Percentiles rank a stretch among this genome's conserved stretches.
Evolutionary conservation across 208 protist genomes (phyloP).

Genomic region (Acanthamoeba healyi): DNA sequence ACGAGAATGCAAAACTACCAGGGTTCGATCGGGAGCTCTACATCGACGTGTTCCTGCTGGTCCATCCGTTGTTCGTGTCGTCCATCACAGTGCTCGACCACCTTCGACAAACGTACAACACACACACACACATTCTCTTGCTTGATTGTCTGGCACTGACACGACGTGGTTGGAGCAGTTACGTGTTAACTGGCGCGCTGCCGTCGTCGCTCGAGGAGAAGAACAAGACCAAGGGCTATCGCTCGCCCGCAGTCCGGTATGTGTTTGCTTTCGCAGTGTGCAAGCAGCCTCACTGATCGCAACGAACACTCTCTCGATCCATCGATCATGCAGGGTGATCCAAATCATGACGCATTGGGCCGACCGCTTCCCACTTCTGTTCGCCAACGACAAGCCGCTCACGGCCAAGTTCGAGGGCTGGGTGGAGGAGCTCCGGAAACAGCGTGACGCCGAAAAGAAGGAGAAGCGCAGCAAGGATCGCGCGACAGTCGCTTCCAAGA

Average conservation of each 20-base stretch:
- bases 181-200: not conserved
- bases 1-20: no score
- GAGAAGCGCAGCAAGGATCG: slow-evolving; percentile 60
- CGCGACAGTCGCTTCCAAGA: slow-evolving; percentile 54
- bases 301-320: no score
- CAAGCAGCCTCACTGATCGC: not conserved
- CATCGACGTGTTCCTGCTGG: slow-evolving; percentile 56
- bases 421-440: slow-evolving; percentile 9
- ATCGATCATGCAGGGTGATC: not conserved
- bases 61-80: slow-evolving; percentile 45
- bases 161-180: not conserved
- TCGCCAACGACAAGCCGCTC: slow-evolving; percentile 28
- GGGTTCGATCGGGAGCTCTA: slow-evolving; percentile 54
- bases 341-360: slow-evolving; percentile 29
- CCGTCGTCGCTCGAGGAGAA: not conserved
- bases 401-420: not conserved
- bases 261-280: not conserved
- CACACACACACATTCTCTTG: not conserved
- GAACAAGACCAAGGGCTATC: slow-evolving; percentile 29
- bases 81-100: slow-evolving; percentile 36
- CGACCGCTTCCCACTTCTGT: not conserved
- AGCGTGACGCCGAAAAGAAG: slow-evolving; percentile 50
- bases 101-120: slow-evolving; percentile 5
- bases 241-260: not conserved
- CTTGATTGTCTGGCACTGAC: not conserved